Conservation (phyloP, 768 basidiomycete species). For the Amanita molliuscula region DNA sequence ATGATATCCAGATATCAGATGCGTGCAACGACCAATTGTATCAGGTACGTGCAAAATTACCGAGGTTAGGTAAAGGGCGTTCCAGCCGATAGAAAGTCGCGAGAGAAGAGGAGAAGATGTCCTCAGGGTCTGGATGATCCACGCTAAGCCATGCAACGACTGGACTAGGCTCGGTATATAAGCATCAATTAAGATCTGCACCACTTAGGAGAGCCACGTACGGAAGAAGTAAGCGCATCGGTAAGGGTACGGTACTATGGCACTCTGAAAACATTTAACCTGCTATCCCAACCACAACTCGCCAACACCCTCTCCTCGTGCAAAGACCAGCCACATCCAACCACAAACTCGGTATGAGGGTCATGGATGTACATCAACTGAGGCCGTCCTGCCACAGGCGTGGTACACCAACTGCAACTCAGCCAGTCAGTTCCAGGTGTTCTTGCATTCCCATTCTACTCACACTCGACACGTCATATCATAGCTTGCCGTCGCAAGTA, state of each 20-base stretch:
- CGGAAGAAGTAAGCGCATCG: neutral
- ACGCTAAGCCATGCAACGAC: neutral
- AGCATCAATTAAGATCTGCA: neutral
- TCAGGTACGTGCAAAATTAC: constrained; percentile 52
- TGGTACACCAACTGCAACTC: constrained; percentile 61
- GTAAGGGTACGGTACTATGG: constrained; percentile 16
- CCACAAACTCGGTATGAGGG: constrained; percentile 90
- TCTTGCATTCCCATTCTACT: constrained; percentile 17
- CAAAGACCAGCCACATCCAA: constrained; percentile 86
- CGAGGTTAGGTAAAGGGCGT: constrained; percentile 36
- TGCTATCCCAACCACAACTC: constrained; percentile 89
- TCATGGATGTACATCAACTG: constrained; percentile 68
- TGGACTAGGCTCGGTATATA: neutral
- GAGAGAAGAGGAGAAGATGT: constrained; percentile 58
- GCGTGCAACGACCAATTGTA: constrained; percentile 73
- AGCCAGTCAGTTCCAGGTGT: neutral
- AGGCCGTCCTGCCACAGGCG: constrained; percentile 34
- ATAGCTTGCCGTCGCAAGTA: constrained; percentile 66
- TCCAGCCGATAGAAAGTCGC: constrained; percentile 52
- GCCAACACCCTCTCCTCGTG: constrained; percentile 82
- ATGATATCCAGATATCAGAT: constrained; percentile 65
- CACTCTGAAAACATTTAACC: constrained; percentile 66
- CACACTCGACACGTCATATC: constrained; percentile 96
- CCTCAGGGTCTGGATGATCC: constrained; percentile 36
- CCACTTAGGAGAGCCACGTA: neutral